These are phyloP conservation scores for Heliamphora pulchella DNA, from an alignment of 179 eudicot genomes.

Conservation along the genomic window DNA sequence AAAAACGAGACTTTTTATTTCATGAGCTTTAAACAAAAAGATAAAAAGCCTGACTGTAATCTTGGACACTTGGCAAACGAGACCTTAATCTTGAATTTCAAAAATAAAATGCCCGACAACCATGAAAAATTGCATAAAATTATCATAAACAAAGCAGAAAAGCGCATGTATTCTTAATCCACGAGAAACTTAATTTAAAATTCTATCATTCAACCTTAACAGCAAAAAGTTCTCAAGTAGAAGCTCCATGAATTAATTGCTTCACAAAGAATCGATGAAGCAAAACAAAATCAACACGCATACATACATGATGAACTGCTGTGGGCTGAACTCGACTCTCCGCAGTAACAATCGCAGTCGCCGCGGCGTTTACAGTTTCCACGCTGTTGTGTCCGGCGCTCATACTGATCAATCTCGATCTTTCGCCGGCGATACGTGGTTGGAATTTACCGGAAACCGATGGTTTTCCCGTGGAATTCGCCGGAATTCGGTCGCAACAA, in stretches of 20 bases:
- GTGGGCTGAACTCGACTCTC: slow-evolving; percentile 63
- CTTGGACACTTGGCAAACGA: too few relatives aligned
- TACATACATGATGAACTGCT: slow-evolving; percentile 46
- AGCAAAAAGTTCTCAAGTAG: neutral
- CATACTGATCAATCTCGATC: slow-evolving; percentile 24
- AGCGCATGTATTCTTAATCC: neutral
- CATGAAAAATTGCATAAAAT: neutral
- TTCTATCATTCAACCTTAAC: neutral
- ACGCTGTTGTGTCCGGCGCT: slow-evolving; percentile 49
- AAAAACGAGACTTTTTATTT: too few relatives aligned
- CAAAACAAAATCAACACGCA: neutral
- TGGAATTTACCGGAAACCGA: too few relatives aligned
- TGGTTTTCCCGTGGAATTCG: neutral
- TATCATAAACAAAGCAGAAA: neutral
- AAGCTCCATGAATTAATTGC: neutral
- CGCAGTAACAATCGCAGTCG: slow-evolving; percentile 77
- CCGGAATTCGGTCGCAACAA: neutral
- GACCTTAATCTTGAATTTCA: neutral
- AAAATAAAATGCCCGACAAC: neutral
- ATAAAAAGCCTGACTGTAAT: too few relatives aligned
- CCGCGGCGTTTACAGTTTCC: slow-evolving; percentile 87
- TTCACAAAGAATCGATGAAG: neutral
- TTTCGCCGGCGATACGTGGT: too few relatives aligned
- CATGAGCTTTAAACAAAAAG: too few relatives aligned
- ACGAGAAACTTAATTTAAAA: neutral